phyloP scores from a whole-genome alignment of 495 filamentous ascomycete species.

The Aspergillus egyptiacus region DNA sequence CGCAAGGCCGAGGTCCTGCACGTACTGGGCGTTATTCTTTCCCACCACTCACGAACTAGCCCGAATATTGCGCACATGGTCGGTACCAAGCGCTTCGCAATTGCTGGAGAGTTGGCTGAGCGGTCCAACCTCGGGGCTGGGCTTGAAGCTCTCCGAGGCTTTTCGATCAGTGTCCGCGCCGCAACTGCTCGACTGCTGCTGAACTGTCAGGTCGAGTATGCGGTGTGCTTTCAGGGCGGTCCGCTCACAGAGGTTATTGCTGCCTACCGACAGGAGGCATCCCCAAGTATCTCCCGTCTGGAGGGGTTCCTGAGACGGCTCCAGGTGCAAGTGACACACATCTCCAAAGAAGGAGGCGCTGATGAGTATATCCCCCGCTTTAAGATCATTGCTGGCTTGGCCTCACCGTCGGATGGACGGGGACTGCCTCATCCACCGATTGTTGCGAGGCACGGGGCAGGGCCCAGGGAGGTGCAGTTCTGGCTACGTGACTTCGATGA shows the following conservation, averaged over 20 bases:
- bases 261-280: conserved; percentile 8
- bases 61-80: conserved; percentile 25
- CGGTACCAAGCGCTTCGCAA: conserved; percentile 33
- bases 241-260: conserved; percentile 23
- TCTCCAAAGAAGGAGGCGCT: conserved; percentile 28
- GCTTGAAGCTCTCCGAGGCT: conserved; percentile 53
- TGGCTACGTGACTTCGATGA: conserved; percentile 24
- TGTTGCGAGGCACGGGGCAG: conserved; percentile 28
- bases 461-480: conserved; percentile 44
- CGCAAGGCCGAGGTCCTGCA: conserved; percentile 38
- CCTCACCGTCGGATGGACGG: conserved; percentile 31
- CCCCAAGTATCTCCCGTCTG: conserved; percentile 20
- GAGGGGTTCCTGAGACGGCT: conserved; percentile 42
- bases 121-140: conserved; percentile 30
- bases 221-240: conserved; percentile 31
- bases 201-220: conserved; percentile 48
- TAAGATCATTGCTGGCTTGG: conserved; percentile 44
- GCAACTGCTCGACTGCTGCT: conserved; percentile 58
- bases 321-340: conserved; percentile 33
- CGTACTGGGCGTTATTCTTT: conserved; percentile 49
- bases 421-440: conserved; percentile 26
- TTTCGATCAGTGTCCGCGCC: conserved; percentile 59
- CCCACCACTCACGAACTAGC: conserved; percentile 31
- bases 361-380: too few species aligned
- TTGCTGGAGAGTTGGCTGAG: conserved; percentile 22